Evolutionary conservation across 75 land plant genomes (phyloP).

Genomic region (Picea sitchensis): DNA sequence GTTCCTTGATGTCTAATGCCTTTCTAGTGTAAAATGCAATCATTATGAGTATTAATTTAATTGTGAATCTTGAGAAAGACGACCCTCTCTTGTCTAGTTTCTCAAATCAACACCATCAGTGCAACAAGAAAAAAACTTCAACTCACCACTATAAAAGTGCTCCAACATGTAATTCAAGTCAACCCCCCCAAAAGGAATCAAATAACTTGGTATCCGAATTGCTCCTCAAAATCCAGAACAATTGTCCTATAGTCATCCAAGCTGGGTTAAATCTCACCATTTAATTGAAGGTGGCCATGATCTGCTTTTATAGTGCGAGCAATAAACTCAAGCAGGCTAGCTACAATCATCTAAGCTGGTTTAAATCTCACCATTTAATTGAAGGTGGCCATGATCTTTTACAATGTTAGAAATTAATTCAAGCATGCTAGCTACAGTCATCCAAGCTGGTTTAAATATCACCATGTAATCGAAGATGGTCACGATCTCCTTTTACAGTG

Average conservation of each 20-base stretch:
- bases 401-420: no score
- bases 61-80: neutral
- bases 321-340: constrained; percentile 52
- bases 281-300: constrained; percentile 47
- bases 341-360: constrained; percentile 30
- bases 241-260: constrained; percentile 28
- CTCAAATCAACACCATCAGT: neutral
- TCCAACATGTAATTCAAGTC: constrained; percentile 5
- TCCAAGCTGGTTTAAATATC: constrained; percentile 12
- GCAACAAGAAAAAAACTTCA: neutral
- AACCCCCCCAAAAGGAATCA: no score
- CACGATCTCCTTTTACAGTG: constrained; percentile 35
- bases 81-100: constrained; percentile 6
- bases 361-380: constrained; percentile 39
- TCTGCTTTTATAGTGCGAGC: constrained; percentile 43
- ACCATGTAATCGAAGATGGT: no score
- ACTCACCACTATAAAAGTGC: constrained; percentile 10
- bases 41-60: no score
- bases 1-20: no score
- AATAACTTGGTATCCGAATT: neutral
- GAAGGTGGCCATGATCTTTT: constrained; percentile 29
- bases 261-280: constrained; percentile 22
- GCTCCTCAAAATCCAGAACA: neutral
- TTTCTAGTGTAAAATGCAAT: no score
- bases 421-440: constrained; percentile 11